Evolutionary conservation across 208 protist genomes (phyloP).

Genomic region (Spongospora subterranea): DNA sequence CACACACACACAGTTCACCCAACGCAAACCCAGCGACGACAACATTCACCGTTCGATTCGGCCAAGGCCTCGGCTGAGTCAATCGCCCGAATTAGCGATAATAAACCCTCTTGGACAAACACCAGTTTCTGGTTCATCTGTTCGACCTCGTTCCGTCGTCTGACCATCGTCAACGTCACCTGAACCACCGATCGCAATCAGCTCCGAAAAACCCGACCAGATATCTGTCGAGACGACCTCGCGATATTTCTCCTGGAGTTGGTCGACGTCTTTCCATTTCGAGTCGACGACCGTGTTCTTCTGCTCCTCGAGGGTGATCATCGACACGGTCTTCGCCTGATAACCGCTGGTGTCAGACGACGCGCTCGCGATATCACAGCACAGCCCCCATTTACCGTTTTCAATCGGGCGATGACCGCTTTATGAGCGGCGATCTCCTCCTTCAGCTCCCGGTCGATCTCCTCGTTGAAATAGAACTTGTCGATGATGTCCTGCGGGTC

Average conservation of each 20-base stretch:
- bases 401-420: constrained; percentile 7
- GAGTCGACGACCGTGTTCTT: constrained; percentile 35
- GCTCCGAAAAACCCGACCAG: neutral
- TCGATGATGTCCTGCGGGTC: constrained; percentile 63
- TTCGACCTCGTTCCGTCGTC: constrained; percentile 35
- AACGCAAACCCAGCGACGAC: too few relatives aligned
- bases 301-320: constrained; percentile 48
- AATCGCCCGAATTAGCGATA: constrained; percentile 34
- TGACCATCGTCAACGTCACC: constrained; percentile 39
- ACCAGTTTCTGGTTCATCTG: constrained; percentile 57
- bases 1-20: too few relatives aligned
- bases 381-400: too few relatives aligned
- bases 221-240: neutral
- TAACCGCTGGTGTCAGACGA: neutral
- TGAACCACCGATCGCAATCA: neutral
- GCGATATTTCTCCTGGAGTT: constrained; percentile 51
- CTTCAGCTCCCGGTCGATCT: constrained; percentile 56
- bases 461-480: constrained; percentile 62
- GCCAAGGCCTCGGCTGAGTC: constrained; percentile 20
- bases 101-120: constrained; percentile 30
- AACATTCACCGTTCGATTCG: neutral
- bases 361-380: neutral
- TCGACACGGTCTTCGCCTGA: constrained; percentile 37
- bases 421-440: constrained; percentile 58
- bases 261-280: constrained; percentile 51